These are phyloP conservation scores for Lactifluus subvellereus DNA, from an alignment of 768 basidiomycete species.

Conservation along the genomic window DNA sequence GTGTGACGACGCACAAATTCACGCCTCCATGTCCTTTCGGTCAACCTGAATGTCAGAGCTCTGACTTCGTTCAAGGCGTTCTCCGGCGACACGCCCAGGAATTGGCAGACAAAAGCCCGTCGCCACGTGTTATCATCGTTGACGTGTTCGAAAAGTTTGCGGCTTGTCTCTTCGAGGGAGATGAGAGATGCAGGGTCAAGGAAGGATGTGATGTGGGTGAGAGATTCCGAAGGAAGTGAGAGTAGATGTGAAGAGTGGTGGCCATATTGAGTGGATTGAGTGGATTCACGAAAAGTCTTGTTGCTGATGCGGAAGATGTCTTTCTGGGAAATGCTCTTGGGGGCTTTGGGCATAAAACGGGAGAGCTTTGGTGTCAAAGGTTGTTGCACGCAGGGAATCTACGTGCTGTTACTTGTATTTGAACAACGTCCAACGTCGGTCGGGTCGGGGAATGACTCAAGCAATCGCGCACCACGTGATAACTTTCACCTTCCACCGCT, in stretches of 20 bases:
- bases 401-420: not conserved
- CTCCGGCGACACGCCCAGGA: slow-evolving; percentile 63
- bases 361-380: not conserved
- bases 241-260: slow-evolving; percentile 13
- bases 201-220: slow-evolving; percentile 70
- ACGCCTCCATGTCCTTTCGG: slow-evolving; percentile 57
- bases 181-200: slow-evolving; percentile 60
- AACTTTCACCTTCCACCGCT: not conserved
- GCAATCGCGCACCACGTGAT: not conserved
- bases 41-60: slow-evolving; percentile 49
- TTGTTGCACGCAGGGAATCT: slow-evolving; percentile 11
- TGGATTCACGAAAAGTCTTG: slow-evolving; percentile 29
- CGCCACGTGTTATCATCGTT: slow-evolving; percentile 77
- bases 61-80: slow-evolving; percentile 40
- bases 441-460: too few species aligned
- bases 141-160: slow-evolving; percentile 55
- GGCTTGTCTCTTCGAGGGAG: slow-evolving; percentile 49
- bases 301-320: slow-evolving; percentile 31
- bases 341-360: slow-evolving; percentile 67
- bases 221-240: slow-evolving; percentile 61
- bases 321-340: slow-evolving; percentile 38
- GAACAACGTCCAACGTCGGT: too few species aligned
- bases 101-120: slow-evolving; percentile 63
- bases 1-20: slow-evolving; percentile 59
- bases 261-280: slow-evolving; percentile 33